A percentile compares a stretch with the other conserved stretches of the same genome.
Evolutionary conservation across 208 protist genomes (phyloP).

Genomic region (Tetramitus jugosus): DNA sequence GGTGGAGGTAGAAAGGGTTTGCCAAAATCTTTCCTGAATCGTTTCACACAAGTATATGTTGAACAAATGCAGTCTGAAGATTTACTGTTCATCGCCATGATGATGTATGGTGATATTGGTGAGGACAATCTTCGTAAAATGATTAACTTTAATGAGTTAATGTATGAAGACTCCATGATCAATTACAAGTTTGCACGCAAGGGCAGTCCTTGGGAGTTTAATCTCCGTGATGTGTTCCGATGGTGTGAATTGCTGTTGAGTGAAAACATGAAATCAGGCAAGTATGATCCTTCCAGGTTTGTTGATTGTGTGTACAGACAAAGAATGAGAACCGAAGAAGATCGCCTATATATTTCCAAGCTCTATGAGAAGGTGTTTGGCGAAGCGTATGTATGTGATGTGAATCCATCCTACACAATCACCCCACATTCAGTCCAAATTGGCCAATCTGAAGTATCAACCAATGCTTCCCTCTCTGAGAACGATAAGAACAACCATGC

Average conservation of each 20-base stretch:
- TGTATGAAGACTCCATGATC: conserved; percentile 80
- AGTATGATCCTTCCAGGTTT: conserved; percentile 28
- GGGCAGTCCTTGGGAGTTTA: conserved; percentile 77
- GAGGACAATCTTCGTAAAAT: conserved; percentile 62
- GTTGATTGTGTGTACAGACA: conserved; percentile 58
- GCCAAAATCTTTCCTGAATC: conserved; percentile 99
- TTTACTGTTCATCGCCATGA: conserved; percentile 62
- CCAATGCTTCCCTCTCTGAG: not conserved
- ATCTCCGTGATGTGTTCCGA: conserved; percentile 97
- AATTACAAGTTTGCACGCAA: conserved; percentile 12
- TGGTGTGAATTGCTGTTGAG: conserved; percentile 84
- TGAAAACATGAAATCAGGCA: conserved; percentile 4
- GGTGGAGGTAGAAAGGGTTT: conserved; percentile 98
- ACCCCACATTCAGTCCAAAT: conserved; percentile 42
- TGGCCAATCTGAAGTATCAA: conserved; percentile 28
- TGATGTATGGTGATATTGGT: conserved; percentile 63
- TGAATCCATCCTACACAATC: conserved; percentile 34
- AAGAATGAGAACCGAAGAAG: conserved; percentile 52
- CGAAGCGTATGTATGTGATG: conserved; percentile 15
- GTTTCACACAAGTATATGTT: conserved; percentile 95
- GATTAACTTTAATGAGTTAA: conserved; percentile 82
- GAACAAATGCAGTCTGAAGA: conserved; percentile 70
- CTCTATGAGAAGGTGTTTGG: conserved; percentile 35
- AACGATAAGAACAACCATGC: not conserved
- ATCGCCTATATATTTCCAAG: conserved; percentile 39